Percentiles rank a stretch among this genome's conserved stretches.
phyloP scores from a whole-genome alignment of 2,329 filamentous ascomycete genomes.

The Aspergillus sp. region DNA sequence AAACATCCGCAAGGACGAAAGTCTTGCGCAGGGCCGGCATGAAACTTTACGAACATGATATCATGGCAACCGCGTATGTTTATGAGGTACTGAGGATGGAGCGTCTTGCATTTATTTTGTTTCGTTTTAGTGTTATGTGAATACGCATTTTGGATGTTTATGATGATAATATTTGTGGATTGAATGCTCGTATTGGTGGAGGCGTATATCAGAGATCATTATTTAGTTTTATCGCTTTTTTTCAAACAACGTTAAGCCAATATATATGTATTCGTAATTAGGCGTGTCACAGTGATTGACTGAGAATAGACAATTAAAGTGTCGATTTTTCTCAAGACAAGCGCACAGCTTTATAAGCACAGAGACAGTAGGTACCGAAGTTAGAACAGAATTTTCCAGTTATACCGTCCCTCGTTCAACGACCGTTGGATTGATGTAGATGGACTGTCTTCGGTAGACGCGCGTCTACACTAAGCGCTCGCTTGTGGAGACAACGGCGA shows the following conservation, averaged over 20 bases:
- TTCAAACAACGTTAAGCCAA: no score
- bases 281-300: no score
- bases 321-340: no score
- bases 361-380: no score
- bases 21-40: not conserved
- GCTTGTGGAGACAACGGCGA: conserved; percentile 20
- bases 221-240: not conserved
- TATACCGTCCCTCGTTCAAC: not conserved
- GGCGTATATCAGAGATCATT: conserved; percentile 7
- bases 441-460: conserved; percentile 12
- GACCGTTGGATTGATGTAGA: not conserved
- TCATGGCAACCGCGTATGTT: conserved; percentile 15
- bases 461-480: conserved; percentile 28
- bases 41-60: conserved; percentile 18
- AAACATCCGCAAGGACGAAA: not conserved
- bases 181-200: conserved; percentile 1
- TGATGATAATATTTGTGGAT: conserved; percentile 9
- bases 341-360: no score
- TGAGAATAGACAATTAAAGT: no score
- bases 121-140: conserved; percentile 17
- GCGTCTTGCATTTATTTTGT: conserved; percentile 8
- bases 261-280: no score
- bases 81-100: conserved; percentile 9
- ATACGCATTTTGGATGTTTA: conserved; percentile 16
- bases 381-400: not conserved